Conservation (phyloP, 495 filamentous ascomycete species). For the Penicillium turbatum region DNA sequence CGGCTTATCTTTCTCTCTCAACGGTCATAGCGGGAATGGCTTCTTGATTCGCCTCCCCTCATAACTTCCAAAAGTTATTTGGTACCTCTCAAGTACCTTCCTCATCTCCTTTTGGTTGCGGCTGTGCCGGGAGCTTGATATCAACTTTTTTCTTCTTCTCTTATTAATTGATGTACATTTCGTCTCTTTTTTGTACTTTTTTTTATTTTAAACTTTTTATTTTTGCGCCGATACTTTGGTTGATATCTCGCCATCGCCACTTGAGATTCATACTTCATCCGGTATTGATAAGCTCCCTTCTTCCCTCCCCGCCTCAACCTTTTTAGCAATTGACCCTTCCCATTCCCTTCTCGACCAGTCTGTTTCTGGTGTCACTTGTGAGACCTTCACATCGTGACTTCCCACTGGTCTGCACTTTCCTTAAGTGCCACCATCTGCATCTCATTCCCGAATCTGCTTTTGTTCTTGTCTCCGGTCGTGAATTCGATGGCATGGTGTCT, state of each 20-base stretch:
- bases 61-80: conserved; percentile 16
- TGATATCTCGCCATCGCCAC: conserved; percentile 4
- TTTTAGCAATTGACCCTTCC: conserved; percentile 6
- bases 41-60: conserved; percentile 17
- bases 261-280: conserved; percentile 8
- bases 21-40: conserved; percentile 25
- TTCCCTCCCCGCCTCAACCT: conserved; percentile 19
- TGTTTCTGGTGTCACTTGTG: conserved; percentile 26
- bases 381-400: conserved; percentile 14
- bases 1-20: conserved; percentile 6
- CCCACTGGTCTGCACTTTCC: conserved; percentile 20
- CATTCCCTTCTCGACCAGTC: conserved; percentile 15
- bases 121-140: conserved; percentile 3
- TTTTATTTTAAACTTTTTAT: conserved; percentile 5
- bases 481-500: conserved; percentile 10
- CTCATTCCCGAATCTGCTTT: not conserved
- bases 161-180: conserved; percentile 3
- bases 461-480: not conserved
- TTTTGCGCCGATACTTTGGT: not conserved
- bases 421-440: conserved; percentile 18
- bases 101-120: conserved; percentile 1
- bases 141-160: not conserved
- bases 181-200: conserved; percentile 9
- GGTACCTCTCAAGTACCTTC: conserved; percentile 24
- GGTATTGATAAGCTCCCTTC: conserved; percentile 25